phyloP scores from a whole-genome alignment of 805 yeast genomes.

The Grigorovia transvaalensis region DNA sequence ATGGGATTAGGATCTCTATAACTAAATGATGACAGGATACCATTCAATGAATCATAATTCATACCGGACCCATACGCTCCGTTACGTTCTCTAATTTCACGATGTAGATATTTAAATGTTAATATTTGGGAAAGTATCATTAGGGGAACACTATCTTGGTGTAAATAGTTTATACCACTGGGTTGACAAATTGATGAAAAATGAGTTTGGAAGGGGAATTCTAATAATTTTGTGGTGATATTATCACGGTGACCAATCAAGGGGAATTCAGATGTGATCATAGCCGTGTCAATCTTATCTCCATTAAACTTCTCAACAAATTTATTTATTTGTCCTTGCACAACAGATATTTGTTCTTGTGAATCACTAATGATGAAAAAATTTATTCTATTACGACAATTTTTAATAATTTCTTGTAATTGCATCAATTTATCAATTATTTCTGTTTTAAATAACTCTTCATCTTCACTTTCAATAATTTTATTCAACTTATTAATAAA shows the following conservation, averaged over 20 bases:
- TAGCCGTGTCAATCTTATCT: no score
- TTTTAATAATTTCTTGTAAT: slow-evolving; percentile 37
- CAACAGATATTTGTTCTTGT: slow-evolving; percentile 20
- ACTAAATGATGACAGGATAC: slow-evolving; percentile 71
- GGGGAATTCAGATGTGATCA: slow-evolving; percentile 4
- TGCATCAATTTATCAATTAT: slow-evolving; percentile 54
- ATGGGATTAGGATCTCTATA: slow-evolving; percentile 89
- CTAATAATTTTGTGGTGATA: slow-evolving; percentile 37
- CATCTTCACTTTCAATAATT: slow-evolving; percentile 33
- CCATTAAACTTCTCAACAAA: background rate
- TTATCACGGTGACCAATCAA: background rate
- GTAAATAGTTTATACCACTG: slow-evolving; percentile 55
- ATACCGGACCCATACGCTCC: slow-evolving; percentile 99
- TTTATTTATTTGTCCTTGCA: slow-evolving; percentile 15
- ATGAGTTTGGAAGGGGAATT: slow-evolving; percentile 81
- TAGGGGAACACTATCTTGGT: slow-evolving; percentile 72
- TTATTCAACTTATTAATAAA: slow-evolving; percentile 52
- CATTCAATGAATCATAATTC: slow-evolving; percentile 68
- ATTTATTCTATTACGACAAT: slow-evolving; percentile 32
- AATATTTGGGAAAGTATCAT: slow-evolving; percentile 73
- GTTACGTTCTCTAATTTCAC: slow-evolving; percentile 86
- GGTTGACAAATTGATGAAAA: slow-evolving; percentile 59
- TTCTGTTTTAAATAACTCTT: slow-evolving; percentile 40
- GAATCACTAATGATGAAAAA: slow-evolving; percentile 52
- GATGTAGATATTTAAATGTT: slow-evolving; percentile 75